phyloP scores from a whole-genome alignment of 495 filamentous ascomycete genomes.

The Tuber microsphaerosporum region DNA sequence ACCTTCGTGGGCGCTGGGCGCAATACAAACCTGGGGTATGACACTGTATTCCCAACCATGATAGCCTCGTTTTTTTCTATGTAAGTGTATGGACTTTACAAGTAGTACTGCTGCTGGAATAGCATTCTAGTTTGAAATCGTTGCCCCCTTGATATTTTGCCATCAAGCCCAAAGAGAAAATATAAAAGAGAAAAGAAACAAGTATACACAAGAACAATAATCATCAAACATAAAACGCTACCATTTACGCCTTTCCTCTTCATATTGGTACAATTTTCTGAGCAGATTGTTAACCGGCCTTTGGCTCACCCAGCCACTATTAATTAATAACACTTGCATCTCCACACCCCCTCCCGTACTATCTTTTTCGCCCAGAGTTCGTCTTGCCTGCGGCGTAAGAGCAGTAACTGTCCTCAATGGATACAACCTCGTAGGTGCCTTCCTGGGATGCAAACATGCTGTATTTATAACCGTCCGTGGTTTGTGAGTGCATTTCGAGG shows the following conservation, averaged over 20 bases:
- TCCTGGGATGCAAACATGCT: constrained; percentile 77
- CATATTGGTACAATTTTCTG: not conserved
- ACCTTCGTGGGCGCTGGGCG: not conserved
- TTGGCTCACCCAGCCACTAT: not conserved
- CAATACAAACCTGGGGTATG: not conserved
- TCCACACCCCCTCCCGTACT: not conserved
- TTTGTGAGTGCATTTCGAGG: constrained; percentile 80
- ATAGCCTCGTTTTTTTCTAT: not conserved
- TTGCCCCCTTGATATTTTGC: not conserved
- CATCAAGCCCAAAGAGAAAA: not conserved
- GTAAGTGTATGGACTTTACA: not conserved
- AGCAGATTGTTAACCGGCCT: not conserved
- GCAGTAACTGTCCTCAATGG: constrained; percentile 86
- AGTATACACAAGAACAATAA: not conserved
- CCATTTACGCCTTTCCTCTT: not conserved
- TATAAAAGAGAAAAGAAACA: not conserved
- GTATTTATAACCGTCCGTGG: constrained; percentile 71
- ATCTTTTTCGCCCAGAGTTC: constrained; percentile 28
- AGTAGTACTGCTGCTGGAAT: not conserved
- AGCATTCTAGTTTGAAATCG: not conserved
- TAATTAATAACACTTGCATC: not conserved
- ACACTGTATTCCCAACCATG: not conserved
- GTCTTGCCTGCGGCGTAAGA: constrained; percentile 35
- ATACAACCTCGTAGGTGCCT: constrained; percentile 92
- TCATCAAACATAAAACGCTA: not conserved